Conservation (phyloP, 2,329 filamentous ascomycete species). For the Ophiosphaerella herpotricha region DNA sequence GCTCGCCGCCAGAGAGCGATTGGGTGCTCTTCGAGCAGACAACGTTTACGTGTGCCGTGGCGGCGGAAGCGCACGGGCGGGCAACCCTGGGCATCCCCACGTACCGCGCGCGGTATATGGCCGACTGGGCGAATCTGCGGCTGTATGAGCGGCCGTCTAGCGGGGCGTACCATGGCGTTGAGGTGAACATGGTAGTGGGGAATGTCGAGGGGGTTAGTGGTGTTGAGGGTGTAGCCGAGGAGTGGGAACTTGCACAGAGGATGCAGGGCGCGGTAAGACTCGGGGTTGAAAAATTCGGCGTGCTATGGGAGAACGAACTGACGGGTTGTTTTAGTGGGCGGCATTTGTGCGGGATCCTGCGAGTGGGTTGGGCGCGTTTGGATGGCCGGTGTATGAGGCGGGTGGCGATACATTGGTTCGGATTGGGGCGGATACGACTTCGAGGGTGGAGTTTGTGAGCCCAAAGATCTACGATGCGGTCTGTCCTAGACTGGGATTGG, state of each 20-base stretch:
- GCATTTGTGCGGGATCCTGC: conserved; percentile 4
- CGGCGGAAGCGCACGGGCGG: background rate
- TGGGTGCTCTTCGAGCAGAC: background rate
- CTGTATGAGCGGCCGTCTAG: conserved; percentile 1
- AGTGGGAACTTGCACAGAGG: too few species aligned
- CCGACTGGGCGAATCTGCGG: conserved; percentile 4
- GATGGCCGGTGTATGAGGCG: background rate
- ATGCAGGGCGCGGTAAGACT: too few species aligned
- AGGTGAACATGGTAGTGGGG: conserved; percentile 16
- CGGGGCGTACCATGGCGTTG: conserved; percentile 16
- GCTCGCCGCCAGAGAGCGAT: background rate
- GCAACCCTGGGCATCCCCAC: conserved; percentile 1
- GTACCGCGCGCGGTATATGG: conserved; percentile 6
- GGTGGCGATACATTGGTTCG: background rate
- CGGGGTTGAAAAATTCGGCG: too few species aligned
- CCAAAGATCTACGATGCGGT: background rate
- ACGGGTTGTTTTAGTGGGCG: background rate
- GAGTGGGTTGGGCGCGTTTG: background rate
- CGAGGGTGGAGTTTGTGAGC: background rate
- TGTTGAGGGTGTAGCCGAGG: too few species aligned
- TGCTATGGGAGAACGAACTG: background rate
- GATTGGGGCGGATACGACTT: background rate
- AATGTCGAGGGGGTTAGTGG: conserved; percentile 6
- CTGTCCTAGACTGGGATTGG: background rate
- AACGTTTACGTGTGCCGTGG: conserved; percentile 2